These are phyloP conservation scores for Jimgerdemannia flammicorona DNA, from an alignment of 192 early-diverging fungal species.

Conservation along the genomic window DNA sequence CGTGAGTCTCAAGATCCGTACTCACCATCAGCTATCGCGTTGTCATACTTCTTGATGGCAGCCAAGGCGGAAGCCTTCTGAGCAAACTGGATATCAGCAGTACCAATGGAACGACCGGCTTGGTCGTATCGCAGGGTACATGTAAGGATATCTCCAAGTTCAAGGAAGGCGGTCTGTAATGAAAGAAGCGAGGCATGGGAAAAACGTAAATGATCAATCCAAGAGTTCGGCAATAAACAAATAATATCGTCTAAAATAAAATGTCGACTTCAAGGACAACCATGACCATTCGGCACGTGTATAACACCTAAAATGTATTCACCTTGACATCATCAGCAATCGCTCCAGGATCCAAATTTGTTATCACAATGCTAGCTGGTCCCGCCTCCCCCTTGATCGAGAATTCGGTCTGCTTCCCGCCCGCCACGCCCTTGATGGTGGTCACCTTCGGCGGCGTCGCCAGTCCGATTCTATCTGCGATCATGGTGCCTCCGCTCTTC, in stretches of 20 bases:
- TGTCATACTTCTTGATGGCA: constrained; percentile 41
- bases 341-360: constrained; percentile 41
- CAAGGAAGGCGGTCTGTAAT: constrained; percentile 31
- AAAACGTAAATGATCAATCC: too few relatives aligned
- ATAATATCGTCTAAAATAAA: background rate
- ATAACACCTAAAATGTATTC: constrained; percentile 7
- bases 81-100: constrained; percentile 44
- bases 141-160: constrained; percentile 29
- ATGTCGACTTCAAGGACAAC: too few relatives aligned
- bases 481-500: background rate
- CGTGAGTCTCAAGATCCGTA: background rate
- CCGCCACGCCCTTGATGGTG: constrained; percentile 17
- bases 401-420: constrained; percentile 16
- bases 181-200: too few relatives aligned
- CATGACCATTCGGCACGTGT: too few relatives aligned
- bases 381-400: constrained; percentile 46
- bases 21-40: constrained; percentile 47
- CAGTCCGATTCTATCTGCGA: constrained; percentile 1
- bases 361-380: constrained; percentile 41
- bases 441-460: constrained; percentile 10
- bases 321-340: constrained; percentile 51
- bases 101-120: constrained; percentile 35
- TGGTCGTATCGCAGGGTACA: constrained; percentile 34
- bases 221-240: too few relatives aligned
- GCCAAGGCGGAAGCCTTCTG: constrained; percentile 35